Base-by-base conservation (phyloP, 2,329 filamentous ascomycete genomes). In the Cladosporium sphaerospermum region DNA sequence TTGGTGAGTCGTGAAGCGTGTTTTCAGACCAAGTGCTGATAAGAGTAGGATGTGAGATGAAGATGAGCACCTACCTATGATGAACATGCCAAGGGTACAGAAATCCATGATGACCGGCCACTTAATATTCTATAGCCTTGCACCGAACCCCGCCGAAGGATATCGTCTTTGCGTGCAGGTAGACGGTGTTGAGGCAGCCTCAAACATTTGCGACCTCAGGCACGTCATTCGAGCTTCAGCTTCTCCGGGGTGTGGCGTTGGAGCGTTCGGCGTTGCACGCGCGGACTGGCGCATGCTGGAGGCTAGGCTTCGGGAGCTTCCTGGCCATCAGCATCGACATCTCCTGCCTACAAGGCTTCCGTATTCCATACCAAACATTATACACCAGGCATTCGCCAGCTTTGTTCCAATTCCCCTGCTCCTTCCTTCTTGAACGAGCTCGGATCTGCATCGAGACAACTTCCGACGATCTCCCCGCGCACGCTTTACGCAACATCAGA, bases 1-100 rank as follows among this genome's bases (percentile, higher is more conserved):
- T 28, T 28, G 23, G 23, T 28, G 23, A 28, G 23, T 28, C 23
- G 23, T 28, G 23, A n/a, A 10, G 16, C 16, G 23, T 23, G 39
- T 11, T 42, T 16, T 18, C 16, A 42, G n/a, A 10, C 14, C 16
- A 42, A 42, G 23, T 10, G 39, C 16, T 42, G 39, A 42, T 42
- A 28, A 28, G 39, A 10, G 16, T 42, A 42, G 39, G n/a, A 42
- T n/a, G 4, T 8, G 11, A 47, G 23, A 37, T 46, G 9, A 9
- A 3, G 53, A 52, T 40, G 47, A 55, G 45, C 39, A 60, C 60
- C 50, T 73, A 80, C 79, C 80, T 55, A 83, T 78, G 57, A 83
- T 83, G 69, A 83, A 82, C 81, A 83, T 83, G 62, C 79, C 80
- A 55, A 83, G 66, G 0, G 79, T 82, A 66, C 75, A 79, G 58